Base-by-base conservation (phyloP, 2,329 filamentous ascomycete species). In the Epicoccum sorghinum region DNA sequence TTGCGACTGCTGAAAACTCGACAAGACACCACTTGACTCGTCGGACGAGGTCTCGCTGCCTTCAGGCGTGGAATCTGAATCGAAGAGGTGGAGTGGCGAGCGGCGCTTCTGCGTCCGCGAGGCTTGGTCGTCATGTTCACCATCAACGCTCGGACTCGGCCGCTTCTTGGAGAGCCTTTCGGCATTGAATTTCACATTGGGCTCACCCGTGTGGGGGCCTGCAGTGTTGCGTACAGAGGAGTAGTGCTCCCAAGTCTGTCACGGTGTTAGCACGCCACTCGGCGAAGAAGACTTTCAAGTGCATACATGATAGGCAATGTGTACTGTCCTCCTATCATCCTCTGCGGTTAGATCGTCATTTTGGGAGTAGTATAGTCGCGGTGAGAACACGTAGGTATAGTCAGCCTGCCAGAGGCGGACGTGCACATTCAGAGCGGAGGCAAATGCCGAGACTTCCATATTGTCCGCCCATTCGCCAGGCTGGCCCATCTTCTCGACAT, bases 381-480 rank as follows among this genome's bases (percentile, higher is more conserved):
- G 82, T 57, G 75, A 74, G 59, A 83, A 74, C 63, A 81, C 75
- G 67, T 80, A 82, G 35, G 77, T 77, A 64, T 78, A 79, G 65
- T 82, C 79, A 69, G 80, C 64, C 73, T 83, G 76, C 73, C 86
- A 88, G 51, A 89, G 83, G 62, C 82, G 82, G 49, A 90, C 83
- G 68, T 89, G 82, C 47, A 82, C 81, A 45, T 82, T 78, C 68
- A 82, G 88, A 22, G 82, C 83, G 51, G 83, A 80, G 25, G 83
- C 82, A 71, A 89, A 89, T 5, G 87, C 87, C 29, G 81, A 80
- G 39, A 90, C 82, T 73, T 89, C 86, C 75, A 87, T 81, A 54
- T 89, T 86, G 67, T 87, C 86, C 24, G 85, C 87, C 74, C 83
- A 89, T 35, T 83, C 83, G 46, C 84, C 83, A 27, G 80, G 78